Evolutionary conservation across 2,329 filamentous ascomycete genomes (phyloP).

Genomic region (Cryoendolithus antarcticus): DNA sequence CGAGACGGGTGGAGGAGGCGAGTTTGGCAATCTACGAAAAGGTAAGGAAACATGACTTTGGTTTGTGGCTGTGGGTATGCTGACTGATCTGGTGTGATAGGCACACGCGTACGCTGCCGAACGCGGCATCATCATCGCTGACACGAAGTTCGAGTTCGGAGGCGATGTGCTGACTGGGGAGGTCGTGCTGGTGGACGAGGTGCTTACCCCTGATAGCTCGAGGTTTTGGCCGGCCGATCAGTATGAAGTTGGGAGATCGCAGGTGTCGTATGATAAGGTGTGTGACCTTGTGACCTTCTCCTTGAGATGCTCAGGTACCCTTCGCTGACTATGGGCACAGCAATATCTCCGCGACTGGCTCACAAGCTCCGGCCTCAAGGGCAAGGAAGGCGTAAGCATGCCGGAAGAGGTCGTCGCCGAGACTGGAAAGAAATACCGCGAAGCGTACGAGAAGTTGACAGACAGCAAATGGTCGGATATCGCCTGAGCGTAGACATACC

Average conservation of each 20-base stretch:
- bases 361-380: slow-evolving; percentile 58
- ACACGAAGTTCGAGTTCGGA: slow-evolving; percentile 69
- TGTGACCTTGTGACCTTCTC: too few species aligned
- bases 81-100: slow-evolving; percentile 7
- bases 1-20: slow-evolving; percentile 51
- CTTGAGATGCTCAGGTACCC: too few species aligned
- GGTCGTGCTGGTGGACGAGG: slow-evolving; percentile 70
- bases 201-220: slow-evolving; percentile 62
- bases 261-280: slow-evolving; percentile 74
- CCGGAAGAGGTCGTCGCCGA: slow-evolving; percentile 56
- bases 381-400: slow-evolving; percentile 60
- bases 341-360: slow-evolving; percentile 66
- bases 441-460: slow-evolving; percentile 56
- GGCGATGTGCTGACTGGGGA: slow-evolving; percentile 48
- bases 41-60: slow-evolving; percentile 21
- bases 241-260: slow-evolving; percentile 60
- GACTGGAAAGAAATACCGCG: slow-evolving; percentile 61
- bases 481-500: too few species aligned
- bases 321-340: slow-evolving; percentile 4
- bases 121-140: slow-evolving; percentile 63
- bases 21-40: slow-evolving; percentile 51
- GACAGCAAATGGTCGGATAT: background rate
- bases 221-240: slow-evolving; percentile 72
- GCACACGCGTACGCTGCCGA: slow-evolving; percentile 52
- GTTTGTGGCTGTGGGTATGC: background rate